Conservation (phyloP, 352 stramenopile species). For the Hyaloperonospora brassicae region DNA sequence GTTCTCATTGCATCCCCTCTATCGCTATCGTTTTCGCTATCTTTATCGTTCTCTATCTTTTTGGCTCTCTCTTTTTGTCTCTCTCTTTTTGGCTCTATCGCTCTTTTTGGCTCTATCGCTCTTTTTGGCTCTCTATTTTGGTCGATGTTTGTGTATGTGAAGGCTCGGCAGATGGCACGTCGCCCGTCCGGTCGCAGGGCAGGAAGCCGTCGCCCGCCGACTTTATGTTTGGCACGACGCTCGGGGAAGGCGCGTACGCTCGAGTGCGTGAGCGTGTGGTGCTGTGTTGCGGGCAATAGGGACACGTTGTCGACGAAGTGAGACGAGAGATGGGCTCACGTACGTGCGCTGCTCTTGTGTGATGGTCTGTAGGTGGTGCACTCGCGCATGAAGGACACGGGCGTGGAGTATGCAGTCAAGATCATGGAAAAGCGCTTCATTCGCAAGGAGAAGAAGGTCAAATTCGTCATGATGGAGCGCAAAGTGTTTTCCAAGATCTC, state of each 20-base stretch:
- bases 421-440: conserved; percentile 91
- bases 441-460: conserved; percentile 88
- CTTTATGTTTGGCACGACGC: conserved; percentile 85
- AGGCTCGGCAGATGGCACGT: conserved; percentile 33
- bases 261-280: conserved; percentile 38
- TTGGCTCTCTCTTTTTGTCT: not conserved
- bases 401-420: conserved; percentile 85
- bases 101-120: not conserved
- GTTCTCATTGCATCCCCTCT: no score
- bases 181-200: conserved; percentile 34
- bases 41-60: no score
- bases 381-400: conserved; percentile 83
- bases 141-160: no score
- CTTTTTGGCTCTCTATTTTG: no score
- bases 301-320: not conserved
- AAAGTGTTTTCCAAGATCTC: conserved; percentile 86
- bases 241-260: conserved; percentile 84
- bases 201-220: conserved; percentile 77
- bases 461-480: conserved; percentile 88
- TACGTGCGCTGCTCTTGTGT: not conserved
- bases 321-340: not conserved
- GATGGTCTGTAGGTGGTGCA: conserved; percentile 55
- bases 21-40: no score
- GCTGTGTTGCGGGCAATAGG: no score
- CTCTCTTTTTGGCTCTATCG: not conserved